Evolutionary conservation across 2,329 filamentous ascomycete genomes (phyloP).

Genomic region (Cercospora sp.): DNA sequence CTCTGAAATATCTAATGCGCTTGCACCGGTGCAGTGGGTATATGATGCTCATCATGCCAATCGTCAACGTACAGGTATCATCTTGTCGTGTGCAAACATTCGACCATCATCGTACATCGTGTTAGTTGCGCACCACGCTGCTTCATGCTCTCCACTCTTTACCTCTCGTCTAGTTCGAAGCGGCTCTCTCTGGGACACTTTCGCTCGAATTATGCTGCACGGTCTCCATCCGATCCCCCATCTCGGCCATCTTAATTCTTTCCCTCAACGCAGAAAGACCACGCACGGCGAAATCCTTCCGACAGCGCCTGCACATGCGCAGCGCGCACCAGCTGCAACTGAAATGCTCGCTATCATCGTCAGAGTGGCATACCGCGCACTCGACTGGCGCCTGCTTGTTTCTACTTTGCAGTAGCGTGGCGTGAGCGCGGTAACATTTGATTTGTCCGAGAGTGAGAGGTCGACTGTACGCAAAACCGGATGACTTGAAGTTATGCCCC

Average conservation of each 20-base stretch:
- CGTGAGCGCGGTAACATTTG: slow-evolving; percentile 36
- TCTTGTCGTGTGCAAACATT: not conserved
- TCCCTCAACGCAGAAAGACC: slow-evolving; percentile 30
- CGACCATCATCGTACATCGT: not conserved
- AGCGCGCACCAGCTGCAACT: slow-evolving; percentile 38
- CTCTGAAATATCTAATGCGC: not conserved
- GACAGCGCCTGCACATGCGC: slow-evolving; percentile 36
- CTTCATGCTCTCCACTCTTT: not conserved
- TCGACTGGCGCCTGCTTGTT: slow-evolving; percentile 39
- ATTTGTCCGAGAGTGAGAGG: slow-evolving; percentile 34
- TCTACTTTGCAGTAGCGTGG: slow-evolving; percentile 29
- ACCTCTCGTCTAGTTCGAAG: not conserved
- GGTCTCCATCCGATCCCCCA: slow-evolving; percentile 17
- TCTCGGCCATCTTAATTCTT: slow-evolving; percentile 22
- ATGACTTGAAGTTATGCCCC: slow-evolving; percentile 37
- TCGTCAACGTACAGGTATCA: not conserved
- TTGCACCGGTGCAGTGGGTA: slow-evolving; percentile 3
- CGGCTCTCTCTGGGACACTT: slow-evolving; percentile 13
- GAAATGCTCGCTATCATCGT: slow-evolving; percentile 35
- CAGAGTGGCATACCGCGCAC: slow-evolving; percentile 39
- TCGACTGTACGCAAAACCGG: slow-evolving; percentile 36
- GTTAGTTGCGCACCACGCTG: not conserved
- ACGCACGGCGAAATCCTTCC: slow-evolving; percentile 28
- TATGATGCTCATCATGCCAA: not conserved
- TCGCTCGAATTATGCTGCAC: slow-evolving; percentile 15